A percentile compares a stretch with the other conserved stretches of the same genome.
Conservation (phyloP, 306 rosid genomes). For the Dalbergia oliveri region DNA sequence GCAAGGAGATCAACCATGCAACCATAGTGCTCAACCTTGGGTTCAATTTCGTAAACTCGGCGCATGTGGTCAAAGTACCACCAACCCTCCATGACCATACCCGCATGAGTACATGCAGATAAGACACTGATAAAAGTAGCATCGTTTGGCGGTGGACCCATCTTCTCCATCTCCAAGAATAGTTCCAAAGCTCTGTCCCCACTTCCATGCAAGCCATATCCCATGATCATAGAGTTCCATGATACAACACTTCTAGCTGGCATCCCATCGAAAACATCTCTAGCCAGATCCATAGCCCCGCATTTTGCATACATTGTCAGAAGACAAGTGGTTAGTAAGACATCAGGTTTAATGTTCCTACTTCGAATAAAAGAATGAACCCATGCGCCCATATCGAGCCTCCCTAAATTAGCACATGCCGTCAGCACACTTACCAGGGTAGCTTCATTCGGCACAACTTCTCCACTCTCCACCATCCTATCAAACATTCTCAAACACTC, state of each 20-base stretch:
- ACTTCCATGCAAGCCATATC: conserved; percentile 67
- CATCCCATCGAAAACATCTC: conserved; percentile 67
- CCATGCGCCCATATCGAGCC: conserved; percentile 57
- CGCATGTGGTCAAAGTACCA: conserved; percentile 68
- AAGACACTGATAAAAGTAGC: conserved; percentile 66
- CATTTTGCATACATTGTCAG: conserved; percentile 74
- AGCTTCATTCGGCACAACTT: conserved; percentile 68
- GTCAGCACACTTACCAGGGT: conserved; percentile 72
- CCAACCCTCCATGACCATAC: conserved; percentile 82
- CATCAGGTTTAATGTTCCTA: conserved; percentile 54
- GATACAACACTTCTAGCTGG: conserved; percentile 64
- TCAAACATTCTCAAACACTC: conserved; percentile 64
- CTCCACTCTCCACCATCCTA: conserved; percentile 59
- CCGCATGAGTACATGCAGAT: conserved; percentile 71
- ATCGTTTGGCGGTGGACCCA: conserved; percentile 60
- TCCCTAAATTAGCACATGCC: conserved; percentile 69
- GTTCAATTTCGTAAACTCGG: conserved; percentile 69
- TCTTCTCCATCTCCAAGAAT: conserved; percentile 66
- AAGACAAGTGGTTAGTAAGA: conserved; percentile 68
- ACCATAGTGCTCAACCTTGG: conserved; percentile 75
- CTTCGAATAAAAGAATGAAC: conserved; percentile 62
- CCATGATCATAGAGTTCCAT: conserved; percentile 79
- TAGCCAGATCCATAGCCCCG: conserved; percentile 69
- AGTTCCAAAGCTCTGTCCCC: conserved; percentile 62
- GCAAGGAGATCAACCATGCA: conserved; percentile 83